Percentiles rank a stretch among this genome's conserved stretches.
Evolutionary conservation across 164 flowering plant species (phyloP).

Genomic region (Warburgia ugandensis): DNA sequence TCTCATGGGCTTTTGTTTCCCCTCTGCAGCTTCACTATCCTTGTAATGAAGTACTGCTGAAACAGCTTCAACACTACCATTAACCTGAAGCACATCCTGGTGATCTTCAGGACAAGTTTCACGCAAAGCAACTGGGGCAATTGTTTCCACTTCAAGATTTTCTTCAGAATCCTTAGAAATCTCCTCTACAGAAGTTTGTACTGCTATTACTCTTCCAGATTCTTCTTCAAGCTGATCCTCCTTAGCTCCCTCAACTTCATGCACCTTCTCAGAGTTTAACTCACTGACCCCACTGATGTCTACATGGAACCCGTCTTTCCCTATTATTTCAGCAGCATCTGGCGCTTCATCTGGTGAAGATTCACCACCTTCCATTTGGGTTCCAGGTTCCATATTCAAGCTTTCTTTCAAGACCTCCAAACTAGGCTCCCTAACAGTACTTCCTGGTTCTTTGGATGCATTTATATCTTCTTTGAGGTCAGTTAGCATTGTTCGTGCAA

Average conservation of each 20-base stretch:
- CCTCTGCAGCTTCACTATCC: background rate
- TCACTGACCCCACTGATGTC: too few species aligned
- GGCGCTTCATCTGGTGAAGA: too few species aligned
- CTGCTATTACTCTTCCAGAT: background rate
- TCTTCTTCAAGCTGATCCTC: background rate
- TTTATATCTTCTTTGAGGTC: too few species aligned
- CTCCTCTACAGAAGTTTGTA: background rate
- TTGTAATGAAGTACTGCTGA: background rate
- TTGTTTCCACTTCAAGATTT: background rate
- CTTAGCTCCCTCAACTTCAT: background rate
- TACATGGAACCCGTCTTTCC: too few species aligned
- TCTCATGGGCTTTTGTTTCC: background rate
- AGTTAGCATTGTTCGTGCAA: too few species aligned
- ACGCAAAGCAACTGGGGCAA: background rate
- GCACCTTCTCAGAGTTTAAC: too few species aligned
- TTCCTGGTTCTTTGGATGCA: too few species aligned
- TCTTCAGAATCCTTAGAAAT: background rate
- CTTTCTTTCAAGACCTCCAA: too few species aligned
- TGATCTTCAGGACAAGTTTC: background rate
- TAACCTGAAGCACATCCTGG: background rate
- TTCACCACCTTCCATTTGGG: too few species aligned
- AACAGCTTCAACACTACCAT: background rate
- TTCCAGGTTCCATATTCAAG: too few species aligned
- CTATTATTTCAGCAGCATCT: too few species aligned
- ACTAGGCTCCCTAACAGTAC: too few species aligned